Evolutionary conservation across 495 filamentous ascomycete genomes (phyloP).

Genomic region (Evernia prunastri): DNA sequence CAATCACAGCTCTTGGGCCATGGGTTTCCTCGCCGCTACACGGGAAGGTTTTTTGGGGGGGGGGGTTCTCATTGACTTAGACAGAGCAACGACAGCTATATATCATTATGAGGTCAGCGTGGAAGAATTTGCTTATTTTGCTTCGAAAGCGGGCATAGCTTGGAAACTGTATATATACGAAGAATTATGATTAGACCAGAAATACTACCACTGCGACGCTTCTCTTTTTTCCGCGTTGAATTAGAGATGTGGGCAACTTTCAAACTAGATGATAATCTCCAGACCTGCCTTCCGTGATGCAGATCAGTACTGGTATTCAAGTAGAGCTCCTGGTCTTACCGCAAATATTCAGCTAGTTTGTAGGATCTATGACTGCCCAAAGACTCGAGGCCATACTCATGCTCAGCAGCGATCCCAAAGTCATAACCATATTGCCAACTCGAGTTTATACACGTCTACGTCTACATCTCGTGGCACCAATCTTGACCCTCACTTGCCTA

Average conservation of each 20-base stretch:
- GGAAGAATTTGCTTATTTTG: neutral
- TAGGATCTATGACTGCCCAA: too few relatives aligned
- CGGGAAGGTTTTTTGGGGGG: neutral
- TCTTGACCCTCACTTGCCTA: too few relatives aligned
- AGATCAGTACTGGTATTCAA: neutral
- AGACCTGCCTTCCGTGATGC: neutral
- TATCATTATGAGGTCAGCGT: neutral
- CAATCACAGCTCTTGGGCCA: neutral
- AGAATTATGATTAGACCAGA: neutral
- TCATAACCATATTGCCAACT: too few relatives aligned
- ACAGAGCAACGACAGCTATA: neutral
- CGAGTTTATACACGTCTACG: too few relatives aligned
- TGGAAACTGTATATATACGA: neutral
- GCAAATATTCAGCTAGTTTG: too few relatives aligned
- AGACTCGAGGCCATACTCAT: too few relatives aligned
- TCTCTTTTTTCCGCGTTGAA: neutral
- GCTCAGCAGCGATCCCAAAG: too few relatives aligned
- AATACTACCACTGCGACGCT: neutral
- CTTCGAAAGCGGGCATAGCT: conserved; percentile 1
- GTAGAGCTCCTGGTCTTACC: too few relatives aligned
- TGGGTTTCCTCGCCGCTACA: neutral
- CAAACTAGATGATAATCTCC: neutral
- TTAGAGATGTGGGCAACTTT: neutral
- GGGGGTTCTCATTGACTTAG: neutral
- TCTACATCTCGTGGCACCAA: too few relatives aligned